A percentile compares a stretch with the other conserved stretches of the same genome.
Conservation (phyloP, 1,139 yeast species). For the Hansenula lynferdii region DNA sequence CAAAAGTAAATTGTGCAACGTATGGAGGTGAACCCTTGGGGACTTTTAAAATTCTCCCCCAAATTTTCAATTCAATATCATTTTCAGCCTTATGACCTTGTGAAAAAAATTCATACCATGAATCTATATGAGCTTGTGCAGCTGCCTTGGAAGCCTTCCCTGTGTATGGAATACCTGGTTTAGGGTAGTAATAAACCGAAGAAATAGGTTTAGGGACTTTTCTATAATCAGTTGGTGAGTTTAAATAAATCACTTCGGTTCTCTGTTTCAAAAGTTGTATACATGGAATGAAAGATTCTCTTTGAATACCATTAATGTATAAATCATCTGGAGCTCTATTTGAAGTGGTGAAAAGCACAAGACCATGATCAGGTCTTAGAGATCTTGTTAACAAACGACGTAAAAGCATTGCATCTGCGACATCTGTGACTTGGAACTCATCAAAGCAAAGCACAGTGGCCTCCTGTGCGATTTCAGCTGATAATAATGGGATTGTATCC, state of each 20-base stretch:
- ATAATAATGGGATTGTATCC: conserved; percentile 81
- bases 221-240: conserved; percentile 92
- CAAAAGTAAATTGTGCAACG: conserved; percentile 88
- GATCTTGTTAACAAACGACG: conserved; percentile 65
- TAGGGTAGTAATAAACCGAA: conserved; percentile 75
- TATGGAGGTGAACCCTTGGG: conserved; percentile 73
- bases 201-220: conserved; percentile 81
- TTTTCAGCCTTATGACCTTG: conserved; percentile 43
- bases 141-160: conserved; percentile 46
- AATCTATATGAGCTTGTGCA: conserved; percentile 58
- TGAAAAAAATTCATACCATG: conserved; percentile 78
- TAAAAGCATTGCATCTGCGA: conserved; percentile 95
- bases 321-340: conserved; percentile 94
- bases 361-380: conserved; percentile 68
- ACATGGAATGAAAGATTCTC: conserved; percentile 89
- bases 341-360: conserved; percentile 86
- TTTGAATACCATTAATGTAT: conserved; percentile 88
- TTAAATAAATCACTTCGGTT: conserved; percentile 72
- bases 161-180: conserved; percentile 51
- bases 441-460: conserved; percentile 88
- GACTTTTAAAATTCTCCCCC: conserved; percentile 82
- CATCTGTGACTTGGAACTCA: conserved; percentile 95
- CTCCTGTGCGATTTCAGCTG: conserved; percentile 73
- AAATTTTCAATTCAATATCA: conserved; percentile 50
- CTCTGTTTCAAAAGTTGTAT: conserved; percentile 71